Conservation (phyloP, 371 early-diverging fungal species). For the Blastocladiella emersonii region DNA sequence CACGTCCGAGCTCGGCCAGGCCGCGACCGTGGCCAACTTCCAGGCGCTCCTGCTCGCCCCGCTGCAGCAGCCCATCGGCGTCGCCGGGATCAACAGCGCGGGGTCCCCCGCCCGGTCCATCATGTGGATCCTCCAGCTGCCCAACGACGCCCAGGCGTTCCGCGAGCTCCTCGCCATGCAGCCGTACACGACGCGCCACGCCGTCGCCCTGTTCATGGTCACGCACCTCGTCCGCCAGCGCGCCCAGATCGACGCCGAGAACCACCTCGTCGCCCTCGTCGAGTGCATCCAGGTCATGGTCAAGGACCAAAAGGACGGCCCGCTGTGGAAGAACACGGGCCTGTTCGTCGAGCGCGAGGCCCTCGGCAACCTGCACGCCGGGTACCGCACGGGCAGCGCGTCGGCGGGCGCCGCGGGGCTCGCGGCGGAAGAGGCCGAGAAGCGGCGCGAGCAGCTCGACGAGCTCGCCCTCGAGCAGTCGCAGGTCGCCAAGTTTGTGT, state of each 20-base stretch:
- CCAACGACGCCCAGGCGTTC: constrained; percentile 12
- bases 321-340: constrained; percentile 20
- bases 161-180: constrained; percentile 36
- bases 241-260: constrained; percentile 19
- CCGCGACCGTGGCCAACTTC: constrained; percentile 1
- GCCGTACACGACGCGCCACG: constrained; percentile 3
- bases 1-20: neutral
- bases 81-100: neutral
- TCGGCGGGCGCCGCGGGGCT: neutral
- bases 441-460: constrained; percentile 27
- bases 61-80: neutral
- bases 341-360: constrained; percentile 2
- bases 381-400: neutral
- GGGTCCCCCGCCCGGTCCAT: constrained; percentile 40
- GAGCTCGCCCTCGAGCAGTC: constrained; percentile 72
- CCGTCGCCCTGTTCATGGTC: neutral
- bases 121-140: constrained; percentile 28
- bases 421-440: neutral
- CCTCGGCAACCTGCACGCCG: neutral
- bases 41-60: neutral
- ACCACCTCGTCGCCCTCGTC: constrained; percentile 40
- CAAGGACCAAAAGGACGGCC: constrained; percentile 58
- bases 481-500: constrained; percentile 65
- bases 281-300: constrained; percentile 39
- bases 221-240: neutral